phyloP scores from a whole-genome alignment of 192 early-diverging fungal genomes.

The Coemansia sp. region DNA sequence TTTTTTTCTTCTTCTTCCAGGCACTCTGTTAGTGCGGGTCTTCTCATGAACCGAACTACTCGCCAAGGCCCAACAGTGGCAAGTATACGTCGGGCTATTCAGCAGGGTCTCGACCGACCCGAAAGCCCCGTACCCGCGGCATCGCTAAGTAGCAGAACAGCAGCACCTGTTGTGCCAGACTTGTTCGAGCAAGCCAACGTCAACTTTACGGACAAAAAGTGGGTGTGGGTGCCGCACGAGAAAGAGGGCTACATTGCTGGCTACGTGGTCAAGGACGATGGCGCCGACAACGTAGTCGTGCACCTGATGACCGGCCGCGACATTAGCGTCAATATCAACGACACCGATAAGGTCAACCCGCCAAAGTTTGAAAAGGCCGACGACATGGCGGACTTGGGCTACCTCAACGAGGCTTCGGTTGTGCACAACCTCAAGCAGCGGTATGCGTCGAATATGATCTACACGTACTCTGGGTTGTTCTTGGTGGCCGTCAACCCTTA shows the following conservation, averaged over 20 bases:
- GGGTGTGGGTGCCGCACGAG: conserved; percentile 95
- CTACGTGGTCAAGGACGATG: conserved; percentile 71
- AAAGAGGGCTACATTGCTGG: conserved; percentile 88
- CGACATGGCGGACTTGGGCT: conserved; percentile 97
- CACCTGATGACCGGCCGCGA: conserved; percentile 76
- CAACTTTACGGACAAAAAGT: conserved; percentile 92
- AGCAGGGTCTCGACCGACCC: conserved; percentile 50
- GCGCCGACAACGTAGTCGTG: conserved; percentile 69
- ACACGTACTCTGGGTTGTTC: conserved; percentile 99
- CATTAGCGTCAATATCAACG: conserved; percentile 71
- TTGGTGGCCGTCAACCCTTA: conserved; percentile 98
- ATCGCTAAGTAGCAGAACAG: conserved; percentile 40
- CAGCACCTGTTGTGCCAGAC: conserved; percentile 42
- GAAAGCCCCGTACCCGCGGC: conserved; percentile 36
- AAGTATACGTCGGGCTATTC: conserved; percentile 54
- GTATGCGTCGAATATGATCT: conserved; percentile 89
- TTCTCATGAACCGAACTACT: conserved; percentile 26
- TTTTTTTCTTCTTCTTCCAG: background rate
- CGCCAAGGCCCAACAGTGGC: conserved; percentile 50
- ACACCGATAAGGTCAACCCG: conserved; percentile 96
- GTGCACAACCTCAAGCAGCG: conserved; percentile 95
- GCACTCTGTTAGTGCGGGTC: background rate
- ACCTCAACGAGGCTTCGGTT: conserved; percentile 97
- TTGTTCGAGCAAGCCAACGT: conserved; percentile 59
- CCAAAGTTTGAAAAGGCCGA: conserved; percentile 99